Evolutionary conservation across 495 filamentous ascomycete species (phyloP), one percentile per base, ranked within the genome.

Genomic region (Neurospora africana): DNA sequence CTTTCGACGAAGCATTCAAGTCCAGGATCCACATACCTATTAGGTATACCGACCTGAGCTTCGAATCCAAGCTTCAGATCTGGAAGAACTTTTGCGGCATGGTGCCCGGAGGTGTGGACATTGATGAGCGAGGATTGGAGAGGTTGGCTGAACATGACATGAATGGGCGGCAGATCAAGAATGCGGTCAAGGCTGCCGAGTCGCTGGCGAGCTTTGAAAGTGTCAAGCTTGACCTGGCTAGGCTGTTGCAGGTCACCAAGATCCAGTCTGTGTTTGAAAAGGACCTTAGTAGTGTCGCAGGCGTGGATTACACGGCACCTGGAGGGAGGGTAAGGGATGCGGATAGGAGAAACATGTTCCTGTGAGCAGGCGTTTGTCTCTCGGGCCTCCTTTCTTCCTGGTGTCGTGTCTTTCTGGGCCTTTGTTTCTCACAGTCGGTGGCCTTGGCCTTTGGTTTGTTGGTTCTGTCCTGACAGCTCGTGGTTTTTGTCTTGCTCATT

Each of bases 161-260:
- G 77, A 90, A 90, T 76, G 88, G 89, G 0, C 77, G 87, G 23
- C 85, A 90, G 79, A 90, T 91, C 75, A 88, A 89, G 82, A 91
- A 90, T 75, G 80, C 86, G 17, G 76, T 91, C 70, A 88, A 89
- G 80, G 86, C 84, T 4, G 87, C 86, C 5, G 76, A 80, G 71
- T 77, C 76, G 41, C 73, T 82, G 67, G 81, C 81, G 7, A 75
- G 75, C 6, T 82, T 78, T 71, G 76, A 81, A 30, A 69, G 72
- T 7, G 75, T 73, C 5, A 73, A 75, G 68, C 67, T 82, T 0
- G 77, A 79, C 41, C 71, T 79, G 35, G 70, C 72, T 9, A 78
- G 79, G 76, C 71, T 82, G 58, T 37, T 75, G 71, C 76, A 79
- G 58, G 75, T 81, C 3, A 75, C 74, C 37, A 79, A 77, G 73